Evolutionary conservation across 192 early-diverging fungal species (phyloP), one percentile per base, ranked within the genome.

Genomic region (Coemansia umbellata): DNA sequence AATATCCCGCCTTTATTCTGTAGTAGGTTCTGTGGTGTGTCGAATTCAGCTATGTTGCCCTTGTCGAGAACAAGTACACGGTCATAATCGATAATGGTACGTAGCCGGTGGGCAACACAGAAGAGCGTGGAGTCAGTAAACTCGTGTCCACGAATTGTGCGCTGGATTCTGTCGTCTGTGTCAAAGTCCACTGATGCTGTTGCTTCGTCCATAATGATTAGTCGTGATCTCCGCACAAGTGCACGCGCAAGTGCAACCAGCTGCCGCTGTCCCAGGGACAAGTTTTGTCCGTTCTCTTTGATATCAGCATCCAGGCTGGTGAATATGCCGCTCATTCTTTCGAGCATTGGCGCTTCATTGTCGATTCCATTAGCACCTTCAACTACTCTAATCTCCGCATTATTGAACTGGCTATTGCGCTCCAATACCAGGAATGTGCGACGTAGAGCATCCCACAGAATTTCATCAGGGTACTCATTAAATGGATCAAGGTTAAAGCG

Each of bases 401-500:
- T 44, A 26, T 31, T 28, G 32, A 33, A 15, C 1, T 32, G 42
- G 40, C n/a, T 1, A 4, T 47, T 27, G 47, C 15, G 40, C 14
- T 73, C 69, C 27, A 8, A 15, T 19, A 57, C 55, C 44, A 57
- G 21, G 24, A 30, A 36, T 5, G 55, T 47, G 23, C 55, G 55
- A 22, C 31, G 42, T 28, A 57, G 55, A 3, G 55, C 55, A 13
- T 57, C 55, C 55, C 55, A 57, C 44, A 57, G 32, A 50, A 90
- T 84, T 45, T 82, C 83, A 47, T 96, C 93, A n/a, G 50, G 63
- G 58, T 85, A 82, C 52, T 86, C 81, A 31, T 67, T 69, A 49
- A 90, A 85, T n/a, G 91, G 91, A 63, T 96, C 92, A 15, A 96
- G 66, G 66, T 94, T 94, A 37, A 84, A 83, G 19, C 92, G 80